A percentile compares a stretch with the other conserved stretches of the same genome.
Evolutionary conservation across 768 basidiomycete species (phyloP).

Genomic region (Panaeolus cyanescens): DNA sequence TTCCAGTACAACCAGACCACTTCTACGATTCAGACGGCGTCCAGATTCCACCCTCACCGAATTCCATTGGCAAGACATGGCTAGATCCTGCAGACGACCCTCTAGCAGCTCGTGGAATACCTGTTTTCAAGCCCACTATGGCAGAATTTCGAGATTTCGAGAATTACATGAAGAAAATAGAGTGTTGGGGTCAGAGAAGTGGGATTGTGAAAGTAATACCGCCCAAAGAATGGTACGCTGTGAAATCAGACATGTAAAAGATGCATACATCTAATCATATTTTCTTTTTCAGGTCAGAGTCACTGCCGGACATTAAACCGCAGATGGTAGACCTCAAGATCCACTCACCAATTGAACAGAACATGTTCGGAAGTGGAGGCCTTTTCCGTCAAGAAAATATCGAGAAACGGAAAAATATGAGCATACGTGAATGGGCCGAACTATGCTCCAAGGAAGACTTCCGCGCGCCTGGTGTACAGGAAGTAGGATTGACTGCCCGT

Average conservation of each 20-base stretch:
- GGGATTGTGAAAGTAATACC: slow-evolving; percentile 98
- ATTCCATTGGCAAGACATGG: slow-evolving; percentile 64
- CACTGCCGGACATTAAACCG: slow-evolving; percentile 71
- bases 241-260: neutral
- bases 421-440: slow-evolving; percentile 87
- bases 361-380: slow-evolving; percentile 84
- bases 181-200: slow-evolving; percentile 87
- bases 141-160: slow-evolving; percentile 94
- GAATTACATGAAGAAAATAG: slow-evolving; percentile 81
- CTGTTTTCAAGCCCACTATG: slow-evolving; percentile 94
- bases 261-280: slow-evolving; percentile 7
- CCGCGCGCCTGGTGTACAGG: slow-evolving; percentile 71
- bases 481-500: slow-evolving; percentile 58
- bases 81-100: slow-evolving; percentile 82
- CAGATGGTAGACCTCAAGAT: slow-evolving; percentile 79
- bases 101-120: slow-evolving; percentile 84
- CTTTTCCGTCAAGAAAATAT: slow-evolving; percentile 90
- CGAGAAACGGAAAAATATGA: slow-evolving; percentile 83
- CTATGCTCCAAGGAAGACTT: slow-evolving; percentile 71
- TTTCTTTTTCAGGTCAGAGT: slow-evolving; percentile 52
- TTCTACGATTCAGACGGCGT: slow-evolving; percentile 66
- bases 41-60: slow-evolving; percentile 59
- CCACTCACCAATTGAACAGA: slow-evolving; percentile 90
- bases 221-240: slow-evolving; percentile 85
- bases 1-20: slow-evolving; percentile 75